Evolutionary conservation across 1,284 basidiomycete genomes (phyloP).

Genomic region (Ceratobasidium sp.): DNA sequence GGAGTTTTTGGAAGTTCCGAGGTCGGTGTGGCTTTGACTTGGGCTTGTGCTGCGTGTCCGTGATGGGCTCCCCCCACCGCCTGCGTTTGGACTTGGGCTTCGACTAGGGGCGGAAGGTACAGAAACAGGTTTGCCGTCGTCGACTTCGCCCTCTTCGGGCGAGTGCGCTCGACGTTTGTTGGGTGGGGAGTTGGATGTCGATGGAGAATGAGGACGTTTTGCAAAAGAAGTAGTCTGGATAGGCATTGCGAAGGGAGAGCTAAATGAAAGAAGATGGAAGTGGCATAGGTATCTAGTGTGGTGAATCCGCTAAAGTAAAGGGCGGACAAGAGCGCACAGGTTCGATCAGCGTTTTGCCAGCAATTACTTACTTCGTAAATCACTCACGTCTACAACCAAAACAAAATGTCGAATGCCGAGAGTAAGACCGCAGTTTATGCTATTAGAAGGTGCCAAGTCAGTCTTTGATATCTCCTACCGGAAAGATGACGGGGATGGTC

Average conservation of each 20-base stretch:
- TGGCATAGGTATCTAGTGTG: no score
- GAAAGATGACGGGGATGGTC: no score
- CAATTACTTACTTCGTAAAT: no score
- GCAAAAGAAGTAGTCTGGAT: not conserved
- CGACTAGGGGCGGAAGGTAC: not conserved
- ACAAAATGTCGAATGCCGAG: no score
- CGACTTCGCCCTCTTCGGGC: slow-evolving; percentile 83
- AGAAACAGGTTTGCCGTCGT: slow-evolving; percentile 58
- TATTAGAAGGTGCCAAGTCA: no score
- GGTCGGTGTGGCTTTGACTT: not conserved
- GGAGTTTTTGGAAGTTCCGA: not conserved
- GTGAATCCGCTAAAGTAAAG: no score
- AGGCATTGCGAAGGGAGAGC: not conserved
- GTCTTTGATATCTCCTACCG: no score
- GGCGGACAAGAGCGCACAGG: no score
- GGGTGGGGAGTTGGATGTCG: slow-evolving; percentile 60
- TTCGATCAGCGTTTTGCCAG: no score
- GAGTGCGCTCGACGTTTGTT: slow-evolving; percentile 71
- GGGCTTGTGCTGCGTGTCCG: slow-evolving; percentile 1
- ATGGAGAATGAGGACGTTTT: slow-evolving; percentile 43
- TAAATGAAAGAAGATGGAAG: no score
- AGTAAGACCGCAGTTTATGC: no score
- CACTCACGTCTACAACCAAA: no score
- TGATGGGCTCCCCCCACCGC: not conserved
- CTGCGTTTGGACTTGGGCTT: not conserved